Percentiles rank a stretch among this genome's conserved stretches.
Evolutionary conservation across 2,329 filamentous ascomycete genomes (phyloP).

Genomic region (Aspergillus puulaauensis): DNA sequence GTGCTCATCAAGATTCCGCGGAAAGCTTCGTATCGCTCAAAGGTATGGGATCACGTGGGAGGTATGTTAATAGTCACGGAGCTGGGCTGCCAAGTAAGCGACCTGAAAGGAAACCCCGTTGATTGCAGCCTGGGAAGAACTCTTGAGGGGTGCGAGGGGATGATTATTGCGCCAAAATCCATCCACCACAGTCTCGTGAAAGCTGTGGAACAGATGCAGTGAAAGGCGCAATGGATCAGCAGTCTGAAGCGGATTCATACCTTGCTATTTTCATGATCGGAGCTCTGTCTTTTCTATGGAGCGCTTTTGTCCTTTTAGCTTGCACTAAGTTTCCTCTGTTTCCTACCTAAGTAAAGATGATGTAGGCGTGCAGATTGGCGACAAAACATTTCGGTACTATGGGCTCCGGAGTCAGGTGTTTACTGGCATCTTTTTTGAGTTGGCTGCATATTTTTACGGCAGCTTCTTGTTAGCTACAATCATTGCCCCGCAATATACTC

Average conservation of each 20-base stretch:
- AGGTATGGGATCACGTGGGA: constrained; percentile 58
- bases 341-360: background rate
- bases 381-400: background rate
- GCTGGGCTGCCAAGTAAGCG: constrained; percentile 51
- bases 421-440: background rate
- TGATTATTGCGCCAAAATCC: constrained; percentile 41
- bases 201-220: constrained; percentile 28
- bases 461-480: background rate
- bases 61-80: constrained; percentile 54
- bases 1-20: constrained; percentile 51
- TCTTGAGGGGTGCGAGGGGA: constrained; percentile 40
- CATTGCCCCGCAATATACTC: background rate
- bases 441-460: no score
- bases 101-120: constrained; percentile 51
- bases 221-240: background rate
- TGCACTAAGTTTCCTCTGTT: background rate
- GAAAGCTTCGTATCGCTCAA: constrained; percentile 44
- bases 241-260: background rate
- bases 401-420: background rate
- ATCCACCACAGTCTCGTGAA: constrained; percentile 35
- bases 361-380: background rate
- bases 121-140: constrained; percentile 48
- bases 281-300: background rate
- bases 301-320: background rate
- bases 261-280: background rate